Base-by-base conservation (phyloP, 441 rosid species). In the Gossypium davidsonii region DNA sequence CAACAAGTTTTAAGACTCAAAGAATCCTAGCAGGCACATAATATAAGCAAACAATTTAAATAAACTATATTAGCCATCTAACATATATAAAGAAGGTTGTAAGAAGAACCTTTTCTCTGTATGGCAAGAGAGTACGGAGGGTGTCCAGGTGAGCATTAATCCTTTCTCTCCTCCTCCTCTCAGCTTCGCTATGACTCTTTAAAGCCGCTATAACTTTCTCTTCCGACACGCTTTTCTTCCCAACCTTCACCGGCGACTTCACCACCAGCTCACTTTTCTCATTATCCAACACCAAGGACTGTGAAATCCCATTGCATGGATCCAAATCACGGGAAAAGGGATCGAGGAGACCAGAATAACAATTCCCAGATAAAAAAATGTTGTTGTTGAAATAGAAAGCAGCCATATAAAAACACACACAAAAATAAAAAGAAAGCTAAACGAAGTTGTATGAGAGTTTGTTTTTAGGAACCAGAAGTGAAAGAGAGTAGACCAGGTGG, bases 101-200 rank as follows among this genome's bases (percentile, higher is more conserved):
- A 31, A 64, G 18, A 56, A 46, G 64, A 70, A 90, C 95, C 92
- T 88, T 90, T 10, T 77, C 86, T 6, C 80, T 76, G 85, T 75
- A 77, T 71, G 92, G 88, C 21, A 88, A 78, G 62, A 90, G 85
- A 14, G 87, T 78, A 4, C 92, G 95, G 46, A 88, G 92, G 6
- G 89, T 83, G 60, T 76, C 82, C 23, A 90, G 87, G 74, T 90
- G 92, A 31, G 91, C 83, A 77, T 90, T 90, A 84, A 90, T 90
- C 81, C 95, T 83, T 68, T 90, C 95, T 48, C 95, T 85, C 25
- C 95, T 81, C 61, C 95, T 83, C 83, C 90, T 87, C 82, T 90
- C 95, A 1, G 95, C 95, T 70, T 90, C 92, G 57, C 95, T 87
- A 51, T 90, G 95, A 73, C 85, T 88, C 82, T 88, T 90, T 81